Percentiles rank a stretch among this genome's conserved stretches.
Conservation (phyloP, 768 basidiomycete genomes). For the Russula dissimulans region DNA sequence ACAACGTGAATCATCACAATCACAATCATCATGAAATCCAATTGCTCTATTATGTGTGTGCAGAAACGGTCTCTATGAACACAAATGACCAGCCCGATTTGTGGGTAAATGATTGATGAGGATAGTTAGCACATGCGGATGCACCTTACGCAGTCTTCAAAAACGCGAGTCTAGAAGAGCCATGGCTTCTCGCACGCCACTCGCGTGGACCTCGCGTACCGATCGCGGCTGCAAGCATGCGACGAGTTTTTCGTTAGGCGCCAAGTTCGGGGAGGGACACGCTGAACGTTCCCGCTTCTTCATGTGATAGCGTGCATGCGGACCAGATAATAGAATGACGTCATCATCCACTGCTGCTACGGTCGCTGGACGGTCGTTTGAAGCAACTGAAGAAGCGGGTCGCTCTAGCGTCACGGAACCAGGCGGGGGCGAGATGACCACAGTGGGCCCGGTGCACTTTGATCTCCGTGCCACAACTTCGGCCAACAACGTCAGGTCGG, state of each 20-base stretch:
- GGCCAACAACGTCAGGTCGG: conserved; percentile 74
- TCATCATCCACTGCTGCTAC: conserved; percentile 22
- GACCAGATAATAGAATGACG: conserved; percentile 42
- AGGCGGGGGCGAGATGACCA: conserved; percentile 48
- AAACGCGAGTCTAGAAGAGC: conserved; percentile 53
- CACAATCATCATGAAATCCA: background rate
- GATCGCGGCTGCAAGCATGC: conserved; percentile 47
- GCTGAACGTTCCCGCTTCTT: conserved; percentile 31
- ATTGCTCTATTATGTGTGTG: conserved; percentile 3
- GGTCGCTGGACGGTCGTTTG: background rate
- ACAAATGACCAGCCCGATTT: conserved; percentile 2
- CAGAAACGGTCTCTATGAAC: background rate
- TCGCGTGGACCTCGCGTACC: conserved; percentile 59
- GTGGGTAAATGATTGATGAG: background rate
- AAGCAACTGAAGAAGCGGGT: conserved; percentile 27
- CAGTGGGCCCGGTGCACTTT: conserved; percentile 62
- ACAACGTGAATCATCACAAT: background rate
- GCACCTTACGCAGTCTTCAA: background rate
- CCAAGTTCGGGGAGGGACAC: conserved; percentile 41
- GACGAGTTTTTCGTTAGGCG: conserved; percentile 52
- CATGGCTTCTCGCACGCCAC: conserved; percentile 67
- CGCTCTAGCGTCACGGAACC: conserved; percentile 43
- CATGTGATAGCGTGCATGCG: conserved; percentile 44
- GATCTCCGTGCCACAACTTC: conserved; percentile 83
- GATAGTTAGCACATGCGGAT: background rate